Evolutionary conservation across 176 grass and related monocot genomes (phyloP), one percentile per base, ranked within the genome.

Genomic region (Triticum dicoccoides): DNA sequence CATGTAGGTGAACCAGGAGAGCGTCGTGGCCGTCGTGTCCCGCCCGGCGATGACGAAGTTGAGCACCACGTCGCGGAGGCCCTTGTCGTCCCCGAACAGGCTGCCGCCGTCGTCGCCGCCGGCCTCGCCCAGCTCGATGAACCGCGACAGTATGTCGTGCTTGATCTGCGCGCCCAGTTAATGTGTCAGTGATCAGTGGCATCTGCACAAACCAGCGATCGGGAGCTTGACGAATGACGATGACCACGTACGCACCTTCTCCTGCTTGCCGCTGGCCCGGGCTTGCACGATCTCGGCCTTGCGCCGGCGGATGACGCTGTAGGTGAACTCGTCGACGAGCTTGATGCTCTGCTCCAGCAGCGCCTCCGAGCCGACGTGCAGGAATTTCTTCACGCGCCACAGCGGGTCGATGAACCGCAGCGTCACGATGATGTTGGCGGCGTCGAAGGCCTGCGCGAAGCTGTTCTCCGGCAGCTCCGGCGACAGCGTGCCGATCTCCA

Each of bases 1-100:
- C 95, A 95, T 98, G 91, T 95, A 93, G 45, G 91, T 90, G 87
- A 98, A 98, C 95, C 95, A 98, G 29, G 95, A 98, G 17, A 98
- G 87, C 24, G 95, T 98, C 25, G 95, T 95, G 25, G 95, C 95
- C 69, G 95, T 98, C 10, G 95, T 98, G 85, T 98, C 95, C 9
- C 93, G 81, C 33, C 95, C 95, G 12, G 95, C 95, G 74, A 98
- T 98, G 67, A 98, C 91, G 41, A 98, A 98, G 86, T 98, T 98
- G 78, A 98, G 92, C 24, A 98, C 95, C 69, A 98, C 89, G 79
- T 98, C 95, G 51, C 95, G 79, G 30, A 98, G 93, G 87, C 93
- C 93, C 81, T 98, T 98, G 77, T 98, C 95, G 76, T 95, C 85
- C 9, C 88, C 81, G 84, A 95, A 92, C 74, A 77, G 47, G 27